Conservation (phyloP, 2,329 filamentous ascomycete genomes). For the Ophiostoma pallidulum region DNA sequence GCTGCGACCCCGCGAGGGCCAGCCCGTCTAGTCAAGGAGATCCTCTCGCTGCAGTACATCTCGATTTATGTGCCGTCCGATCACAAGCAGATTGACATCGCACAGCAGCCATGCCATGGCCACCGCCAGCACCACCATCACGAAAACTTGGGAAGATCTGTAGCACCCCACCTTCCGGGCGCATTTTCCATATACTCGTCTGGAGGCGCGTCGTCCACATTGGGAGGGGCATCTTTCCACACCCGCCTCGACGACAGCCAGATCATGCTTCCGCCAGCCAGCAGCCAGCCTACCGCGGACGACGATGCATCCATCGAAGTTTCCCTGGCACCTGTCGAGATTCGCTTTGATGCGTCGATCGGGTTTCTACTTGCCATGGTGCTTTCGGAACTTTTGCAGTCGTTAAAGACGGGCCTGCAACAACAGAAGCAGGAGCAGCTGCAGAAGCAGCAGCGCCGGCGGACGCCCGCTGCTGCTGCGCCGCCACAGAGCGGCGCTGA, state of each 20-base stretch:
- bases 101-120: slow-evolving; percentile 6
- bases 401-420: slow-evolving; percentile 11
- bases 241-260: slow-evolving; percentile 15
- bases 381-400: slow-evolving; percentile 35
- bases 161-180: slow-evolving; percentile 47
- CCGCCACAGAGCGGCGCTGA: not conserved
- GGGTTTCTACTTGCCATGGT: slow-evolving; percentile 46
- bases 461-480: not conserved
- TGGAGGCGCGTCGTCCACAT: slow-evolving; percentile 7
- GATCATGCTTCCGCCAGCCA: not conserved
- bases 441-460: slow-evolving; percentile 9
- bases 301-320: slow-evolving; percentile 37
- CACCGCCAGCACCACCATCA: slow-evolving; percentile 1
- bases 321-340: slow-evolving; percentile 39
- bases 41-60: slow-evolving; percentile 40
- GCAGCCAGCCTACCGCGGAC: not conserved
- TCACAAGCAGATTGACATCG: slow-evolving; percentile 34
- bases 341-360: slow-evolving; percentile 48
- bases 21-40: slow-evolving; percentile 46
- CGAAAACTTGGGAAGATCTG: slow-evolving; percentile 26
- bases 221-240: slow-evolving; percentile 2
- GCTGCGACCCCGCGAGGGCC: slow-evolving; percentile 42
- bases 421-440: slow-evolving; percentile 18
- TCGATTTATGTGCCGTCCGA: slow-evolving; percentile 46
- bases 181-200: slow-evolving; percentile 45